Evolutionary conservation across 768 basidiomycete genomes (phyloP).

Genomic region (Cystoderma amianthinum): DNA sequence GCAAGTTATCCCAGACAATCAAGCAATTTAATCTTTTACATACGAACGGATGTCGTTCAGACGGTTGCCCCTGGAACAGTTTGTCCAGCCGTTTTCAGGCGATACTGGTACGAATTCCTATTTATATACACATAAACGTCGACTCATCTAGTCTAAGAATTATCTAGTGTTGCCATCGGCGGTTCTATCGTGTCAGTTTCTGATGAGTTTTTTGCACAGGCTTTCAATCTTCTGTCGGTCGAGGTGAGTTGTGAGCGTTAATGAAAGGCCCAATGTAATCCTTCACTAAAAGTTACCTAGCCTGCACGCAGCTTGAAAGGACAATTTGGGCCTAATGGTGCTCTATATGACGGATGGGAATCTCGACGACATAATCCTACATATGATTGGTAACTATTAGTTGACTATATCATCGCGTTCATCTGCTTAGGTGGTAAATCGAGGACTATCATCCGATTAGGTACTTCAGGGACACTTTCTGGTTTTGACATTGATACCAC

Average conservation of each 20-base stretch:
- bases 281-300: constrained; percentile 28
- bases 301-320: constrained; percentile 87
- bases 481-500: constrained; percentile 94
- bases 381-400: constrained; percentile 68
- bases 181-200: constrained; percentile 71
- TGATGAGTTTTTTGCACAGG: constrained; percentile 95
- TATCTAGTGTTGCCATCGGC: constrained; percentile 83
- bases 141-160: constrained; percentile 43
- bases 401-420: background rate
- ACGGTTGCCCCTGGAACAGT: constrained; percentile 37
- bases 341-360: constrained; percentile 95
- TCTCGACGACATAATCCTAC: constrained; percentile 80
- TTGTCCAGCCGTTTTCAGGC: constrained; percentile 36
- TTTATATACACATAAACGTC: background rate
- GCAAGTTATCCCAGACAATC: too few species aligned
- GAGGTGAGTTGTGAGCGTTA: constrained; percentile 43
- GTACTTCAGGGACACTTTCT: constrained; percentile 60
- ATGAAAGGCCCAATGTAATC: constrained; percentile 2
- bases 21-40: too few species aligned
- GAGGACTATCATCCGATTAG: constrained; percentile 90
- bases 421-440: background rate
- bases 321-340: constrained; percentile 96
- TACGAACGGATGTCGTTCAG: constrained; percentile 43
- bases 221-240: constrained; percentile 73
- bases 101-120: constrained; percentile 35